Evolutionary conservation across 768 basidiomycete genomes (phyloP).

Genomic region (Tephrocybe sp.): DNA sequence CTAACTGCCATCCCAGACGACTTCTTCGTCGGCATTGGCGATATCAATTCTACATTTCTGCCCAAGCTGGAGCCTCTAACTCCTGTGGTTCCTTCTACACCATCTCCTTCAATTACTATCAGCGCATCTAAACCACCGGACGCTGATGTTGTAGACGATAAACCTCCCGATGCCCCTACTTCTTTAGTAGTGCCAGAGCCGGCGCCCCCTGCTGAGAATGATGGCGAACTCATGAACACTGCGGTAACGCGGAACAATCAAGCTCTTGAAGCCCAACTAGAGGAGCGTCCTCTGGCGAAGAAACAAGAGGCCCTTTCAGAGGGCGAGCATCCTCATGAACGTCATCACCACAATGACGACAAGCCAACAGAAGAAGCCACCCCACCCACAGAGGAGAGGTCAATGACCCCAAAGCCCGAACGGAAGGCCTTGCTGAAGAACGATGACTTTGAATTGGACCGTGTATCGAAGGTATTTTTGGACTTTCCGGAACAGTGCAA

Average conservation of each 20-base stretch:
- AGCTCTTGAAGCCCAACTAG: conserved; percentile 79
- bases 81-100: conserved; percentile 29
- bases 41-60: conserved; percentile 94
- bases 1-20: conserved; percentile 59
- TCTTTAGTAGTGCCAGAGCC: conserved; percentile 17
- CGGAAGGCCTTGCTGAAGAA: conserved; percentile 83
- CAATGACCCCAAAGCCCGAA: conserved; percentile 32
- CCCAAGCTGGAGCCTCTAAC: conserved; percentile 69
- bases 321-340: conserved; percentile 29
- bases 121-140: neutral
- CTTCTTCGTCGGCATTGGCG: conserved; percentile 97
- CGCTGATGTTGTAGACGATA: neutral
- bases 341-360: conserved; percentile 20
- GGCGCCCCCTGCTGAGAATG: conserved; percentile 37
- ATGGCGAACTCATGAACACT: conserved; percentile 44
- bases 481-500: neutral
- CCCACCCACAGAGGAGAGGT: conserved; percentile 17
- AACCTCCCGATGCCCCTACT: conserved; percentile 11
- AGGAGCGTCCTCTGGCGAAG: conserved; percentile 84
- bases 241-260: conserved; percentile 68
- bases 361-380: conserved; percentile 15
- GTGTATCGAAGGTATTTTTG: conserved; percentile 66
- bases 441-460: conserved; percentile 76
- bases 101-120: conserved; percentile 15
- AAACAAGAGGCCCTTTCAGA: conserved; percentile 77